A percentile compares a stretch with the other conserved stretches of the same genome.
Conservation (phyloP, 1,284 basidiomycete species). For the Melampsora larici-populina region DNA sequence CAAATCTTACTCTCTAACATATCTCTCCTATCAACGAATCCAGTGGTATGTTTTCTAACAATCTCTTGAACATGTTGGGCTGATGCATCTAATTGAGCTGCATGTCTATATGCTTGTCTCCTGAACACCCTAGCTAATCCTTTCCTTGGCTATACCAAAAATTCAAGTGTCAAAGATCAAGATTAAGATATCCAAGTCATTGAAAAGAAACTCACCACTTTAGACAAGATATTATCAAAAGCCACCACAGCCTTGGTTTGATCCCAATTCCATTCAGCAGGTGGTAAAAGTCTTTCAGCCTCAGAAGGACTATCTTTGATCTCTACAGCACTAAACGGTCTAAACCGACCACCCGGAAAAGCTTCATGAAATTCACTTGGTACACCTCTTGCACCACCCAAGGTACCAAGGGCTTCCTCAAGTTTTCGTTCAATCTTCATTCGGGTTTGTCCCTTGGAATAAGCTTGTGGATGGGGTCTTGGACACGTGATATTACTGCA, state of each 20-base stretch:
- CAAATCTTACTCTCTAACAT: slow-evolving; percentile 44
- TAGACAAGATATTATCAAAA: slow-evolving; percentile 35
- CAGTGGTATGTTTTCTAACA: slow-evolving; percentile 45
- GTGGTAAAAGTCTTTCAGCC: slow-evolving; percentile 36
- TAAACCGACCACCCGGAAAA: slow-evolving; percentile 73
- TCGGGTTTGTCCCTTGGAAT: slow-evolving; percentile 74
- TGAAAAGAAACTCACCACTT: slow-evolving; percentile 3
- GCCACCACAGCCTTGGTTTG: slow-evolving; percentile 17
- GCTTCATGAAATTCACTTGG: slow-evolving; percentile 83
- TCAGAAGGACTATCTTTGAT: slow-evolving; percentile 33
- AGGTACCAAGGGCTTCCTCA: slow-evolving; percentile 67
- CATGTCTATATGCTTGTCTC: slow-evolving; percentile 40
- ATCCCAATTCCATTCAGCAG: slow-evolving; percentile 43
- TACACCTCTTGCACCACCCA: slow-evolving; percentile 46
- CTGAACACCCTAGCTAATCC: slow-evolving; percentile 35
- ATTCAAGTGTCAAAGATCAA: neutral
- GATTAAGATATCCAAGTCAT: neutral
- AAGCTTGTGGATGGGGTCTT: slow-evolving; percentile 71
- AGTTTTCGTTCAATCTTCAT: slow-evolving; percentile 78
- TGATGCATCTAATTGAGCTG: slow-evolving; percentile 43
- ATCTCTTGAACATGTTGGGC: slow-evolving; percentile 47
- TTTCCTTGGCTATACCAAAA: slow-evolving; percentile 10
- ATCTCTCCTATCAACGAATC: slow-evolving; percentile 48
- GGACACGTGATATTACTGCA: slow-evolving; percentile 60
- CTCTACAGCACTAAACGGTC: slow-evolving; percentile 52